phyloP scores from a whole-genome alignment of 2,329 filamentous ascomycete genomes.

The Aspergillus quadrilineatus region DNA sequence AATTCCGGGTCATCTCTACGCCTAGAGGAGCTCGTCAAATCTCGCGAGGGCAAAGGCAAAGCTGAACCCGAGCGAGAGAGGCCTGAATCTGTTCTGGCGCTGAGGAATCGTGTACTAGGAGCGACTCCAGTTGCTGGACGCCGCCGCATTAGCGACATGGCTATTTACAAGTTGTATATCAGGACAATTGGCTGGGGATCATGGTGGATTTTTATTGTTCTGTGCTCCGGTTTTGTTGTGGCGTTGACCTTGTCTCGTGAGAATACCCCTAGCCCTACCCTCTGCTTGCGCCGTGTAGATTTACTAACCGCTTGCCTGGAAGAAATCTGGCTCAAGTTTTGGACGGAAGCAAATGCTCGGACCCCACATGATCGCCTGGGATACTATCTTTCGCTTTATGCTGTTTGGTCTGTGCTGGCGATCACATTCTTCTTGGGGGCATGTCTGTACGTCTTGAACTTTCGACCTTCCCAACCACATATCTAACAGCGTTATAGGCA shows the following conservation, averaged over 20 bases:
- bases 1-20: not conserved
- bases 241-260: too few species aligned
- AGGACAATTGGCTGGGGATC: not conserved
- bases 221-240: not conserved
- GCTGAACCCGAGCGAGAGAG: not conserved
- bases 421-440: not conserved
- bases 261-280: not conserved
- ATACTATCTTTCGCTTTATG: conserved; percentile 1
- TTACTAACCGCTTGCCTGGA: too few species aligned
- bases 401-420: conserved; percentile 1
- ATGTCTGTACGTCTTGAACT: not conserved
- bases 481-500: not conserved
- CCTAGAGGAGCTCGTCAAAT: not conserved
- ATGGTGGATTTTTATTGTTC: not conserved
- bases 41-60: not conserved
- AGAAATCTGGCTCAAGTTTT: conserved; percentile 7
- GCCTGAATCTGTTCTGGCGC: not conserved
- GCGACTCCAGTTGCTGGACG: not conserved
- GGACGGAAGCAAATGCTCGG: not conserved
- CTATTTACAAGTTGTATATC: not conserved
- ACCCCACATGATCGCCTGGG: conserved; percentile 1
- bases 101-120: not conserved
- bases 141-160: not conserved
- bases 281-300: not conserved
- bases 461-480: too few species aligned